These are phyloP conservation scores for Mycotypha africana DNA, from an alignment of 371 early-diverging fungal species.

Conservation along the genomic window DNA sequence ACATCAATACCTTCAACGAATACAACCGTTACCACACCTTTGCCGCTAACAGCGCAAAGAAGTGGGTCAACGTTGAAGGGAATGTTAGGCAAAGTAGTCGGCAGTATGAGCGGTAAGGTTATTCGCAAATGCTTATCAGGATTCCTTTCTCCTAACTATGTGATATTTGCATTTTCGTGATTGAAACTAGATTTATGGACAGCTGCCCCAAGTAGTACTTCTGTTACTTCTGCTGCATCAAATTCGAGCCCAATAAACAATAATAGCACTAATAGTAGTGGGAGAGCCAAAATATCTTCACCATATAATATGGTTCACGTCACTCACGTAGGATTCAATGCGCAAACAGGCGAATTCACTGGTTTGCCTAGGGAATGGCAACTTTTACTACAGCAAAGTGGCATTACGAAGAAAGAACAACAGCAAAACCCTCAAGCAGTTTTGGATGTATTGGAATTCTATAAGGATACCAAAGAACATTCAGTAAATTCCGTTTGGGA, in stretches of 20 bases:
- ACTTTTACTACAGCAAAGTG: slow-evolving; percentile 79
- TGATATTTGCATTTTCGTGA: too few relatives aligned
- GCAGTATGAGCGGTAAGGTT: slow-evolving; percentile 43
- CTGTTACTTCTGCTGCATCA: slow-evolving; percentile 3
- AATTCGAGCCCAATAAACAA: background rate
- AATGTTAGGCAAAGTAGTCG: slow-evolving; percentile 58
- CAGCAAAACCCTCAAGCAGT: slow-evolving; percentile 90
- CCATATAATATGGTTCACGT: slow-evolving; percentile 96
- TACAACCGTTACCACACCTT: too few relatives aligned
- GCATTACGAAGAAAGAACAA: slow-evolving; percentile 93
- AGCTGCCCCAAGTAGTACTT: slow-evolving; percentile 5
- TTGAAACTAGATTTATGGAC: slow-evolving; percentile 26
- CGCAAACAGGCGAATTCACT: slow-evolving; percentile 86
- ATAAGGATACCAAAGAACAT: slow-evolving; percentile 66
- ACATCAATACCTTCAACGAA: too few relatives aligned
- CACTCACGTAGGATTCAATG: slow-evolving; percentile 90
- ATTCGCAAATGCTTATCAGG: background rate
- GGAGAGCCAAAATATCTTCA: slow-evolving; percentile 69
- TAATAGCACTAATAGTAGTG: slow-evolving; percentile 1
- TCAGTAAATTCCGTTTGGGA: slow-evolving; percentile 77
- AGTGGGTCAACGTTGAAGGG: slow-evolving; percentile 50
- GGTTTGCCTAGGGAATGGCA: slow-evolving; percentile 96
- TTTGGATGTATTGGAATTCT: slow-evolving; percentile 90
- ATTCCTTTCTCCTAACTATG: background rate
- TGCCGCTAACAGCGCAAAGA: slow-evolving; percentile 16